Conservation (phyloP, 495 filamentous ascomycete genomes). For the Pyronema domesticum region DNA sequence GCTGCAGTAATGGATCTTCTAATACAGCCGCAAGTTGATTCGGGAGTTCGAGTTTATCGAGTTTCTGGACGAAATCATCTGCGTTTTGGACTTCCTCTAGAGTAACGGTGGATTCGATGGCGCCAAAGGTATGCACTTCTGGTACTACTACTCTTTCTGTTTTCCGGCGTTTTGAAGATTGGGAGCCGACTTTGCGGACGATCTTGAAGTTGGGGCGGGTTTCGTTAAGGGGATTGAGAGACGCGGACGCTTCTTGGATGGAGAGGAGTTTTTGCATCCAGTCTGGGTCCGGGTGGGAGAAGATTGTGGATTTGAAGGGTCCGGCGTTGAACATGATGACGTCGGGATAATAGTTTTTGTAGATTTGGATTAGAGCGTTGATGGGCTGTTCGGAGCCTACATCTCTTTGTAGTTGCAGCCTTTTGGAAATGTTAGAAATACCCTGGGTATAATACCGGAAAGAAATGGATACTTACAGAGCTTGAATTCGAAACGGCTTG, state of each 20-base stretch:
- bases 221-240: conserved; percentile 21
- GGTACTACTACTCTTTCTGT: conserved; percentile 36
- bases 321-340: conserved; percentile 56
- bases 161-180: conserved; percentile 31
- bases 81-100: conserved; percentile 64
- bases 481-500: conserved; percentile 65
- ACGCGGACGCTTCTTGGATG: conserved; percentile 42
- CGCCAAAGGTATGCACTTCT: conserved; percentile 53
- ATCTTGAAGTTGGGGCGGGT: conserved; percentile 30
- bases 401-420: conserved; percentile 41
- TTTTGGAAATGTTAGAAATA: conserved; percentile 21
- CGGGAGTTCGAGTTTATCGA: conserved; percentile 66
- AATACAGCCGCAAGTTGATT: conserved; percentile 65
- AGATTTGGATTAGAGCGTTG: conserved; percentile 59
- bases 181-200: conserved; percentile 25
- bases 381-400: conserved; percentile 57
- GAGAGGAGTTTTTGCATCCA: conserved; percentile 52
- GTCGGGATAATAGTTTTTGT: conserved; percentile 81
- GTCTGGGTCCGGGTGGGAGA: conserved; percentile 57
- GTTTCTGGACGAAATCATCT: conserved; percentile 50
- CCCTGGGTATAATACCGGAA: not conserved
- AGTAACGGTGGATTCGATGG: conserved; percentile 48
- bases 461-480: conserved; percentile 41
- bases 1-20: conserved; percentile 60
- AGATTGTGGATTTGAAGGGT: conserved; percentile 35